Base-by-base conservation (phyloP, 2,329 filamentous ascomycete genomes). In the Colletotrichum orchidophilum region DNA sequence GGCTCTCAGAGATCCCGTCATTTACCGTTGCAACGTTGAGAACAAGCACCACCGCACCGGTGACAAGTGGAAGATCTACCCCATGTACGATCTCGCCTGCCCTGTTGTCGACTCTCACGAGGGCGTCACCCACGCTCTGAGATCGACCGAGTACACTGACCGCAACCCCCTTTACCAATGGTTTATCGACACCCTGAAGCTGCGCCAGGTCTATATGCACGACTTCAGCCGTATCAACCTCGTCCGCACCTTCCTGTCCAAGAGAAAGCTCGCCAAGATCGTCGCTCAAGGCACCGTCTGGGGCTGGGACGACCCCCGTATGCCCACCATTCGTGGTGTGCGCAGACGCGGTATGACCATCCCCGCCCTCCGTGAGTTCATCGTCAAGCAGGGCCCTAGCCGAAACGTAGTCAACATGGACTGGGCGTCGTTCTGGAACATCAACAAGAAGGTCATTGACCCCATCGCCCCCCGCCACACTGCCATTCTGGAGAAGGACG, bases 1-100 rank as follows among this genome's bases (percentile, higher is more conserved):
- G 83, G 94, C 96, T 63, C 92, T 98, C 89, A 90, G 96, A 75
- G 96, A 99, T 81, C 96, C 96, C 13, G 95, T 98, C 82, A 97
- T 99, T 81, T 98, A 98, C 87, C 92, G 96, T 75, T 98, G 95
- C 89, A 97, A 97, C 80, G 77, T 85, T 72, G 86, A 87, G 68
- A 85, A 86, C 58, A 77, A 78, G 72, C 93, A 96, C 81, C 94
- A 96, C 84, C 91, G 94, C 75, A 96, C 94, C 1, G 93, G 93
- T 35, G 88, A 85, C 69, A 90, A 87, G 73, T 96, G 93, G 93
- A 96, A 95, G 84, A 92, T 94, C 79, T 96, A 96, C 82, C 93
- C 93, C 39, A 96, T 92, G 74, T 96, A 96, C 85, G 94, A 96
- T 80, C 94, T 96, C 79, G 93, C 93, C 74, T 95, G 93, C 82